Evolutionary conservation across 208 protist species (phyloP).

Genomic region (Leishmania tarentolae): DNA sequence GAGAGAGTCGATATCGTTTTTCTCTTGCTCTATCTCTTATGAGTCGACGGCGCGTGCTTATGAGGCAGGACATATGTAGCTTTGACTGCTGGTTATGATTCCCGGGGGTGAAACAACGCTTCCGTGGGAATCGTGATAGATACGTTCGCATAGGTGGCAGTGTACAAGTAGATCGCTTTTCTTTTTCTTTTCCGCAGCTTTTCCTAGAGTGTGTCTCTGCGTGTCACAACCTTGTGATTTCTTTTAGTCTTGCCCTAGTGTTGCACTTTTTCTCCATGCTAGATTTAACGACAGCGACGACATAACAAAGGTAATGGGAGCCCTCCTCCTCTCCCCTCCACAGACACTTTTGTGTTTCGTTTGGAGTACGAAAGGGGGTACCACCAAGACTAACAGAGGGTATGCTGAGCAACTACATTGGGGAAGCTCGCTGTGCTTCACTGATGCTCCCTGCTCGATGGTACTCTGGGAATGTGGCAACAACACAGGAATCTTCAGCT

Average conservation of each 20-base stretch:
- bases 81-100: background rate
- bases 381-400: background rate
- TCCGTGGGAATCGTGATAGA: background rate
- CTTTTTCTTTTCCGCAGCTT: background rate
- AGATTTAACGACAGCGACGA: background rate
- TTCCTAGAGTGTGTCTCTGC: background rate
- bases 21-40: background rate
- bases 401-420: background rate
- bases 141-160: background rate
- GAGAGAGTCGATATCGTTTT: background rate
- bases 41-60: background rate
- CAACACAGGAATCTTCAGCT: background rate
- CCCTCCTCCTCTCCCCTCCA: background rate
- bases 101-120: background rate
- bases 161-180: background rate
- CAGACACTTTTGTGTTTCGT: background rate
- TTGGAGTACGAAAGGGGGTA: background rate
- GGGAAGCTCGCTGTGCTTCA: background rate
- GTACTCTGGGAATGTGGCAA: background rate
- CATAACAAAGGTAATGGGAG: background rate
- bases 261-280: background rate
- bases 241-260: background rate
- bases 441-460: background rate
- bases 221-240: background rate
- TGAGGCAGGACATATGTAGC: background rate